A percentile compares a stretch with the other conserved stretches of the same genome.
Conservation (phyloP, 768 basidiomycete genomes). For the Mycena galopus region DNA sequence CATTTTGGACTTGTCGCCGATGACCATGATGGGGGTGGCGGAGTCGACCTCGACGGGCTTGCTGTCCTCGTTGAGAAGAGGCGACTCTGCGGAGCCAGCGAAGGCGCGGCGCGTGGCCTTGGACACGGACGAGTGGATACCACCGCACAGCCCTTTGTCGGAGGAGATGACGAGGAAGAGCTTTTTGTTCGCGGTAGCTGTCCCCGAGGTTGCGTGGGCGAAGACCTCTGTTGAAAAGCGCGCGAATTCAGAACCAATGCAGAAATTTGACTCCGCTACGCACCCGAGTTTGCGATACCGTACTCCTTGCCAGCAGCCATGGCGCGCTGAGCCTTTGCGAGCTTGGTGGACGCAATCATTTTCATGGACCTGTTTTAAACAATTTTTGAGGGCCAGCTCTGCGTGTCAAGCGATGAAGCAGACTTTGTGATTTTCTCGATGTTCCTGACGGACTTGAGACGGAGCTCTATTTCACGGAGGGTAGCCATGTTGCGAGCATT, state of each 20-base stretch:
- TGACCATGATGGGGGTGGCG: slow-evolving; percentile 82
- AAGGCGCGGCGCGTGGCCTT: slow-evolving; percentile 88
- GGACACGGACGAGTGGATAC: slow-evolving; percentile 97
- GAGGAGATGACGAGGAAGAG: slow-evolving; percentile 97
- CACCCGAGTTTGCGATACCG: slow-evolving; percentile 92
- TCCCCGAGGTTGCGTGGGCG: slow-evolving; percentile 78
- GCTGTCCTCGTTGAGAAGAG: slow-evolving; percentile 57
- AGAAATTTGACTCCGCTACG: slow-evolving; percentile 46
- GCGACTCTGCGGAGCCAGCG: slow-evolving; percentile 63
- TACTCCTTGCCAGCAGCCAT: slow-evolving; percentile 94
- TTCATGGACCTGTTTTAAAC: slow-evolving; percentile 78
- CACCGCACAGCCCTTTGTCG: slow-evolving; percentile 99
- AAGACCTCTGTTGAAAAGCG: slow-evolving; percentile 80
- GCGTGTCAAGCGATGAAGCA: background rate
- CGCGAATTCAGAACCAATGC: background rate
- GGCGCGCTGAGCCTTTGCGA: slow-evolving; percentile 94
- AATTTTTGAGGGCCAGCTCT: background rate
- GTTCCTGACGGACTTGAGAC: slow-evolving; percentile 96
- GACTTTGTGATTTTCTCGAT: slow-evolving; percentile 65
- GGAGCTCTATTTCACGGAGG: slow-evolving; percentile 95
- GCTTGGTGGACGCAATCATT: slow-evolving; percentile 98
- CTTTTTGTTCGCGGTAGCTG: slow-evolving; percentile 79
- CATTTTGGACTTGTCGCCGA: slow-evolving; percentile 97
- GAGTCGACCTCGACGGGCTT: slow-evolving; percentile 61
- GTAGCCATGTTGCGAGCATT: slow-evolving; percentile 93